phyloP scores from a whole-genome alignment of 2,329 filamentous ascomycete genomes.

The Lecanoromycetidae sp. region DNA sequence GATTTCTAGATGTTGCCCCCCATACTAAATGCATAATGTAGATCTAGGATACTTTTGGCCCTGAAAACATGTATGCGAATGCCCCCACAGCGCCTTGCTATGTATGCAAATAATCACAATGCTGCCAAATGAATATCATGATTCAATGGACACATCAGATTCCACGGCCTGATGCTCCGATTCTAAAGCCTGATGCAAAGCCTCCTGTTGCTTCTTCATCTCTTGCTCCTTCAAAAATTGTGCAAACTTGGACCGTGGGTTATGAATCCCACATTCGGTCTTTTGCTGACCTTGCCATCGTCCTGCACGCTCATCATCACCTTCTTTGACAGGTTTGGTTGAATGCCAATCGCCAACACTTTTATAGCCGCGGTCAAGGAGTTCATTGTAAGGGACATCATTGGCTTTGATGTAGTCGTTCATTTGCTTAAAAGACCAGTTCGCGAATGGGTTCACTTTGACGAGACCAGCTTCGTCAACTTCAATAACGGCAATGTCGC shows the following conservation, averaged over 20 bases:
- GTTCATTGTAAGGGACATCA: slow-evolving; percentile 82
- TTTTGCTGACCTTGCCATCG: slow-evolving; percentile 94
- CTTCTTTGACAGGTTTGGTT: slow-evolving; percentile 75
- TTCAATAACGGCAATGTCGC: slow-evolving; percentile 82
- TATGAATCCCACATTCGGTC: slow-evolving; percentile 98
- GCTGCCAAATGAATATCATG: background rate
- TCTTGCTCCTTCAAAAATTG: slow-evolving; percentile 68
- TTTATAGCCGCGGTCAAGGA: slow-evolving; percentile 93
- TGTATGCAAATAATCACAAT: background rate
- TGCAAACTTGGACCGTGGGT: slow-evolving; percentile 87
- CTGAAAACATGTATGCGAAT: background rate
- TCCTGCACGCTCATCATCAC: slow-evolving; percentile 90
- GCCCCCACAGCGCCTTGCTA: background rate
- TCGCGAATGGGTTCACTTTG: slow-evolving; percentile 95
- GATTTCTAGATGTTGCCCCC: background rate
- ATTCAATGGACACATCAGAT: slow-evolving; percentile 6
- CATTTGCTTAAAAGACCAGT: slow-evolving; percentile 87
- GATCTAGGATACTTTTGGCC: background rate
- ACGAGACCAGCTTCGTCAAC: slow-evolving; percentile 81
- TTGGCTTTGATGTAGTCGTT: slow-evolving; percentile 75
- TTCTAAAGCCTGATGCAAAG: slow-evolving; percentile 34
- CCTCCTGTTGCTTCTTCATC: slow-evolving; percentile 50
- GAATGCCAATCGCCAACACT: slow-evolving; percentile 98
- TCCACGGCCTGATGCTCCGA: no score
- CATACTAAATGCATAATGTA: background rate